Evolutionary conservation across 2,329 filamentous ascomycete genomes (phyloP).

Genomic region (Cadophora sp.): DNA sequence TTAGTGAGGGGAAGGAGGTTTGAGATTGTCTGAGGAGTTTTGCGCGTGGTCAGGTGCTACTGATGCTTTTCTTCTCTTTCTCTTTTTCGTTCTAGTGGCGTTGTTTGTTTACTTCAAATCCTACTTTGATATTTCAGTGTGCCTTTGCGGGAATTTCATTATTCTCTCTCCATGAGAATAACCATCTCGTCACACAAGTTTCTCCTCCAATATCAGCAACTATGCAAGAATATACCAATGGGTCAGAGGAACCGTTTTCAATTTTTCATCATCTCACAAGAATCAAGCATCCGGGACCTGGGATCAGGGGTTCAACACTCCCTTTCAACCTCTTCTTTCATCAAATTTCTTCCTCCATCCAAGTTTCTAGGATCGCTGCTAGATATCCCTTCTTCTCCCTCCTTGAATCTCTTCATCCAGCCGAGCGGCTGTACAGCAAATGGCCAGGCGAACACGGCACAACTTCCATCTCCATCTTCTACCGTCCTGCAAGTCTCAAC

Average conservation of each 20-base stretch:
- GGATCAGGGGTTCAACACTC: background rate
- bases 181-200: background rate
- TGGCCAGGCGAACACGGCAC: background rate
- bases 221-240: background rate
- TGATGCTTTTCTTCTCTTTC: too few species aligned
- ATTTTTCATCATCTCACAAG: background rate
- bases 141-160: background rate
- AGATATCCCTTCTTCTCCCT: background rate
- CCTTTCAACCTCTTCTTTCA: conserved; percentile 10
- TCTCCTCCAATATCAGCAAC: background rate
- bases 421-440: conserved; percentile 11
- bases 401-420: background rate
- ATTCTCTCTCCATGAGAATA: background rate
- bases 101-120: background rate
- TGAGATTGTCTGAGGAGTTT: too few species aligned
- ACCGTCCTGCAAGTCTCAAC: background rate
- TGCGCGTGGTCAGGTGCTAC: too few species aligned
- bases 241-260: background rate
- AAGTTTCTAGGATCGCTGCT: background rate
- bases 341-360: background rate
- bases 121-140: background rate
- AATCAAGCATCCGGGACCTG: background rate
- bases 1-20: too few species aligned
- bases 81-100: too few species aligned
- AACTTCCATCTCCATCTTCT: background rate